Percentiles rank a stretch among this genome's conserved stretches.
These are phyloP conservation scores for Phoma sp. DNA, from an alignment of 2,329 filamentous ascomycete genomes.

Conservation along the genomic window DNA sequence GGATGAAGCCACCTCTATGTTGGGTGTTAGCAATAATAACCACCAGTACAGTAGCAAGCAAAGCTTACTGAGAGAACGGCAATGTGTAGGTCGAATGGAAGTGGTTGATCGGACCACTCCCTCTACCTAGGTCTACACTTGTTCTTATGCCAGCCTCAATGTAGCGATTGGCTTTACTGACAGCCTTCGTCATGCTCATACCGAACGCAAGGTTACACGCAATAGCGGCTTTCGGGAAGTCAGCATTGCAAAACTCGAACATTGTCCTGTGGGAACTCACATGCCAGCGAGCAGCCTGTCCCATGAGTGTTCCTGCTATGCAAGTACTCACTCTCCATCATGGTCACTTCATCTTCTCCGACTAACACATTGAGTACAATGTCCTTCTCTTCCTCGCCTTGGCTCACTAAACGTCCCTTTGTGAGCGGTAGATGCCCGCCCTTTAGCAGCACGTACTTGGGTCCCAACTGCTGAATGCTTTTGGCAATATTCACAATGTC, in stretches of 20 bases:
- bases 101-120: constrained; percentile 77
- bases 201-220: constrained; percentile 73
- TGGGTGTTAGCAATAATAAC: constrained; percentile 6
- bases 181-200: constrained; percentile 62
- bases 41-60: background rate
- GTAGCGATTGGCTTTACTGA: constrained; percentile 73
- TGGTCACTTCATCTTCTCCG: constrained; percentile 63
- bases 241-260: background rate
- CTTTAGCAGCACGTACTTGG: constrained; percentile 84
- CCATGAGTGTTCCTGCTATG: constrained; percentile 85
- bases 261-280: constrained; percentile 54
- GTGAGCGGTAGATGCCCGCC: constrained; percentile 87
- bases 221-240: constrained; percentile 66
- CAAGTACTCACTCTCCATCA: constrained; percentile 75
- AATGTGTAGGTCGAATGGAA: constrained; percentile 74
- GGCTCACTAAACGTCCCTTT: constrained; percentile 65
- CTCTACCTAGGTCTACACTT: constrained; percentile 67
- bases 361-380: constrained; percentile 80
- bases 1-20: constrained; percentile 72
- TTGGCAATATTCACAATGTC: constrained; percentile 74
- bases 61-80: constrained; percentile 68
- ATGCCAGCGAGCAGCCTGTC: constrained; percentile 92
- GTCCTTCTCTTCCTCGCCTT: constrained; percentile 63
- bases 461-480: constrained; percentile 70
- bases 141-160: constrained; percentile 73